phyloP scores from a whole-genome alignment of 2,329 filamentous ascomycete species.

The Beauveria australis region DNA sequence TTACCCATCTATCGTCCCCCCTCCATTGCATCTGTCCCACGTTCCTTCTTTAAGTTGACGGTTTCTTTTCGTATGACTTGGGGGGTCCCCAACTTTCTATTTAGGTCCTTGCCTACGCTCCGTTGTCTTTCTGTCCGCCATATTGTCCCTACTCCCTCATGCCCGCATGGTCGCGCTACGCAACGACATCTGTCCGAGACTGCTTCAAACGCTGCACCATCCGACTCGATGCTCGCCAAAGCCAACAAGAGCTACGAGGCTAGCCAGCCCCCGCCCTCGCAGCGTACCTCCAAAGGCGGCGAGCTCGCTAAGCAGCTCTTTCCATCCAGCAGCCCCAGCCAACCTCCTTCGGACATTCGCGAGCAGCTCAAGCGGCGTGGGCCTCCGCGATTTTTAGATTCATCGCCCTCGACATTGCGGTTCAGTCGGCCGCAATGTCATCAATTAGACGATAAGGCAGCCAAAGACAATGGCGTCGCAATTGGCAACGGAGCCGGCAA shows the following conservation, averaged over 20 bases:
- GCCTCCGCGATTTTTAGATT: constrained; percentile 25
- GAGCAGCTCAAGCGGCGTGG: constrained; percentile 39
- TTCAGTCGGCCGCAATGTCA: constrained; percentile 17
- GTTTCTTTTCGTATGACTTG: constrained; percentile 22
- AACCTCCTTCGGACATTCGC: constrained; percentile 38
- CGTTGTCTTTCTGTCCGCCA: constrained; percentile 16
- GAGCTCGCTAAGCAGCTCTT: constrained; percentile 44
- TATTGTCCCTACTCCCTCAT: constrained; percentile 20
- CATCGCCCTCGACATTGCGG: constrained; percentile 28
- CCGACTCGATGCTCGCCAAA: constrained; percentile 28
- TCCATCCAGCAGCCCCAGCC: constrained; percentile 46
- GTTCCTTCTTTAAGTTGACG: not conserved
- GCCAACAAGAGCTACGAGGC: constrained; percentile 31
- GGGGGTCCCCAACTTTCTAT: constrained; percentile 22
- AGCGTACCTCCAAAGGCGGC: constrained; percentile 15
- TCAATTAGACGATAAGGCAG: not conserved
- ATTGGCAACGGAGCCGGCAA: constrained; percentile 7
- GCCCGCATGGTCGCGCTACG: constrained; percentile 4
- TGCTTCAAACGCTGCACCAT: not conserved
- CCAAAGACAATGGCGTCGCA: not conserved
- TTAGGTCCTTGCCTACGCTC: constrained; percentile 30
- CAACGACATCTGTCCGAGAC: constrained; percentile 6
- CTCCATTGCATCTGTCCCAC: not conserved
- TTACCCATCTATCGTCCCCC: not conserved
- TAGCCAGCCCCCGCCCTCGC: constrained; percentile 22